Base-by-base conservation (phyloP, 83 land plant genomes). In the Picea engelmannii region DNA sequence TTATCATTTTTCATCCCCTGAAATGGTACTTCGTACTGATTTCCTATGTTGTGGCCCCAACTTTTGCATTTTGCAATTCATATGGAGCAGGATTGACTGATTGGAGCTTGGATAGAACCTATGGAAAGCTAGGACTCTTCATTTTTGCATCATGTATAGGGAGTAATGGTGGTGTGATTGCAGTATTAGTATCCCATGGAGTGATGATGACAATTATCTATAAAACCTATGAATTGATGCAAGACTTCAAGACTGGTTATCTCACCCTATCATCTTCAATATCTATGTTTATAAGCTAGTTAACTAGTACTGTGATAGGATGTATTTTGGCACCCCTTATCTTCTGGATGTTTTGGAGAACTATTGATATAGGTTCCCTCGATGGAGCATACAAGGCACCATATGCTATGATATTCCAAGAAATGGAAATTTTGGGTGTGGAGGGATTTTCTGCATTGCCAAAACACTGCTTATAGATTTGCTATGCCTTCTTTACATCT, bases 201-300 rank as follows among this genome's bases (percentile, higher is more conserved):
- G n/a, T n/a, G n/a, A n/a, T n/a, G n/a, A n/a, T n/a, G n/a, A n/a
- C n/a, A n/a, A n/a, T n/a, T n/a, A n/a, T n/a, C n/a, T n/a, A n/a
- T 66, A 93, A 93, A 27, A 92, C 93, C 11, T 88, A 93, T 71
- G 95, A 93, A 78, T 88, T 93, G 31, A 93, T 93, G 95, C 95
- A 93, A 52, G 95, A 93, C 61, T 93, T 93, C 84, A 93, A 90
- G 76, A 93, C 95, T 6, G 95, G 95, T 52, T 93, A 91, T 70
- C 91, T 93, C 58, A 93, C 95, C 55, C 83, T 91, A 1, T 91
- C 93, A 55, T 93, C 95, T 11, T 90, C 95, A 74, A 86, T 85
- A 68, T 93, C 95, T 40, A 93, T 93, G 95, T 93, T 93, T 85
- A 87, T 93, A 62, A 89, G 93, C 78, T 93, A 93, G 83, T 31